phyloP scores from a whole-genome alignment of 805 yeast species.

The Candida manassasensis region DNA sequence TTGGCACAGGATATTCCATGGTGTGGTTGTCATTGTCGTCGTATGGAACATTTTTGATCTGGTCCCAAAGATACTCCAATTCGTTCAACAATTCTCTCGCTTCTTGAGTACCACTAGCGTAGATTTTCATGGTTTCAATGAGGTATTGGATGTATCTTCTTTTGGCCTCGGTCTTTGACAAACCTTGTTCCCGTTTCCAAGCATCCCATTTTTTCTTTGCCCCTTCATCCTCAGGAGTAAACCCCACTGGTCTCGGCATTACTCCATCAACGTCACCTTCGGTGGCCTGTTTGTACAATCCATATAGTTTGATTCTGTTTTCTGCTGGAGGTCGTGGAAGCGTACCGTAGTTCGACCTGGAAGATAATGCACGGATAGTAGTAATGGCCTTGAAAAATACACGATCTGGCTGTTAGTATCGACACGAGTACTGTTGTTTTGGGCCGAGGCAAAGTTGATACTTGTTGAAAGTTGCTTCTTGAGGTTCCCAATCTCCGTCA shows the following conservation, averaged over 20 bases:
- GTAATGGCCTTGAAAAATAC: conserved; percentile 81
- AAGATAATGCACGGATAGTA: conserved; percentile 68
- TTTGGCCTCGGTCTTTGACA: conserved; percentile 68
- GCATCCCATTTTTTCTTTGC: conserved; percentile 79
- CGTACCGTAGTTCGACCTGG: conserved; percentile 55
- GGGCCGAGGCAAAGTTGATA: no score
- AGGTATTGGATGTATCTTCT: conserved; percentile 61
- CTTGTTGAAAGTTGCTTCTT: no score
- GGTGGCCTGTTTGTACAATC: conserved; percentile 84
- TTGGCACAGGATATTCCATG: conserved; percentile 20
- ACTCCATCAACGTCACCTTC: conserved; percentile 76
- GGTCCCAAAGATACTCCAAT: conserved; percentile 72
- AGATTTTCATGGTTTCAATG: conserved; percentile 66
- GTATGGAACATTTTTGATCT: conserved; percentile 47
- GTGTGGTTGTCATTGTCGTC: conserved; percentile 22
- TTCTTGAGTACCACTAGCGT: conserved; percentile 63
- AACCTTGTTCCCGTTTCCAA: conserved; percentile 73
- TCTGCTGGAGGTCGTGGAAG: conserved; percentile 76
- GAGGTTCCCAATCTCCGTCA: no score
- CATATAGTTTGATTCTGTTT: conserved; percentile 64
- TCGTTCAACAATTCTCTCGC: conserved; percentile 63
- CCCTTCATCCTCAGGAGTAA: conserved; percentile 56
- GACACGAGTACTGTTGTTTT: no score
- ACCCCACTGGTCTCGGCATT: conserved; percentile 62
- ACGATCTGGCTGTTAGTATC: conserved; percentile 42